These are phyloP conservation scores for Arabidopsis thaliana DNA, from an alignment of 345 rosid species.

Conservation along the genomic window DNA sequence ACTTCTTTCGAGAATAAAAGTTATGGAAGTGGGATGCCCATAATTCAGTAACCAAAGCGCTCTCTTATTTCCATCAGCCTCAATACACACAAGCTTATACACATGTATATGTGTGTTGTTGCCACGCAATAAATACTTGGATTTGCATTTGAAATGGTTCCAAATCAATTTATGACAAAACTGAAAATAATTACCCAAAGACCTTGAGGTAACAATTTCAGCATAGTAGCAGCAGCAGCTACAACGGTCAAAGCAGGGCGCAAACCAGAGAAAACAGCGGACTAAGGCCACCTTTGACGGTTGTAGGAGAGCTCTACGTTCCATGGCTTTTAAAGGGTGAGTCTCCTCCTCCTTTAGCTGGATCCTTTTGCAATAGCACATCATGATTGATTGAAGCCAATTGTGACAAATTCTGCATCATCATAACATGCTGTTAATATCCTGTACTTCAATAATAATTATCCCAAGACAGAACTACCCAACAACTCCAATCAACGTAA, in stretches of 20 bases:
- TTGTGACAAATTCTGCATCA: slow-evolving; percentile 78
- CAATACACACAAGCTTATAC: slow-evolving; percentile 22
- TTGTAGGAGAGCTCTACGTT: slow-evolving; percentile 43
- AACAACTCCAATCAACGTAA: slow-evolving; percentile 6
- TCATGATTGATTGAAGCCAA: slow-evolving; percentile 82
- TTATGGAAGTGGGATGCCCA: not conserved
- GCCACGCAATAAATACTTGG: slow-evolving; percentile 10
- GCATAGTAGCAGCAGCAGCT: slow-evolving; percentile 39
- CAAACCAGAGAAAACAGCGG: slow-evolving; percentile 1
- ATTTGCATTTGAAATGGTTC: slow-evolving; percentile 36
- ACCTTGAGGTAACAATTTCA: slow-evolving; percentile 28
- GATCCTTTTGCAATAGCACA: slow-evolving; percentile 70
- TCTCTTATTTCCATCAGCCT: slow-evolving; percentile 33
- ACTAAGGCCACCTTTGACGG: slow-evolving; percentile 36
- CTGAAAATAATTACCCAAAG: slow-evolving; percentile 25
- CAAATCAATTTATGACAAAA: slow-evolving; percentile 35
- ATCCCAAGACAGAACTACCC: not conserved
- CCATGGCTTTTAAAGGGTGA: slow-evolving; percentile 57
- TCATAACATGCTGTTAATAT: not conserved
- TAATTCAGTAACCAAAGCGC: slow-evolving; percentile 2
- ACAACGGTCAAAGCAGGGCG: slow-evolving; percentile 41
- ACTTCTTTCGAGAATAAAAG: not conserved
- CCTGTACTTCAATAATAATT: not conserved
- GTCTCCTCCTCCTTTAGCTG: slow-evolving; percentile 47
- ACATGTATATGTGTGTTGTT: slow-evolving; percentile 31